Evolutionary conservation across 352 stramenopile species (phyloP), one percentile per base, ranked within the genome.

Genomic region (Pythium phragmitis): DNA sequence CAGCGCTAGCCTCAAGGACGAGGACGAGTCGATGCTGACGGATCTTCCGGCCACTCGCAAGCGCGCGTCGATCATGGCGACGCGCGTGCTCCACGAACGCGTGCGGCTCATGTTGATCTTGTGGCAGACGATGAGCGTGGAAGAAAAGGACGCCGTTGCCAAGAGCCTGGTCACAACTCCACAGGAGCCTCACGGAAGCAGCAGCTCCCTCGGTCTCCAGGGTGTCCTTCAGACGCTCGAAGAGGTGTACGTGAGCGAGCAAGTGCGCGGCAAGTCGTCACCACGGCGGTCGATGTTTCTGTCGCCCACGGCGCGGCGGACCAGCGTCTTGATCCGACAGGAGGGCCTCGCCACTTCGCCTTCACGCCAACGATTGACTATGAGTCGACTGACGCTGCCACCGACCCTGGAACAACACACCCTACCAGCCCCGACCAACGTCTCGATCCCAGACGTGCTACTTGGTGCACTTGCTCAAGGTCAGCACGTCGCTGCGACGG

Each of bases 201-300:
- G 63, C 28, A 61, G 58, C 19, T 71, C 23, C 6, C 3, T 55
- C 0, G n/a, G 66, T 3, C 67, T 88, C 14, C 75, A 80, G 19
- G 65, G 63, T 1, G 72, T 90, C 9, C 61, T 90, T 0, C 70
- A 75, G 23, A 65, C 76, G 34, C 71, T 90, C 1, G 77, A 90
- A 46, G 79, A 86, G 26, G 72, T 76, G n/a, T 90, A 90, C 56
- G 68, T 78, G 5, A 75, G 77, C 2, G 79, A 90, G 65, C 70
- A 88, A 62, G 66, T 83, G 57, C 75, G 79, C 9, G 76, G 74
- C 12, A 34, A 37, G 5, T 26, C 58, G 19, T 42, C 57, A 19
- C 34, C 47, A 2, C 65, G 65, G 3, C 65, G 54, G 0, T 67
- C 65, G 4, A 64, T 67, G 59, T 67, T 67, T 16, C 36, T 63